Conservation (phyloP, 805 yeast genomes). For the Jamesozyma piceae region DNA sequence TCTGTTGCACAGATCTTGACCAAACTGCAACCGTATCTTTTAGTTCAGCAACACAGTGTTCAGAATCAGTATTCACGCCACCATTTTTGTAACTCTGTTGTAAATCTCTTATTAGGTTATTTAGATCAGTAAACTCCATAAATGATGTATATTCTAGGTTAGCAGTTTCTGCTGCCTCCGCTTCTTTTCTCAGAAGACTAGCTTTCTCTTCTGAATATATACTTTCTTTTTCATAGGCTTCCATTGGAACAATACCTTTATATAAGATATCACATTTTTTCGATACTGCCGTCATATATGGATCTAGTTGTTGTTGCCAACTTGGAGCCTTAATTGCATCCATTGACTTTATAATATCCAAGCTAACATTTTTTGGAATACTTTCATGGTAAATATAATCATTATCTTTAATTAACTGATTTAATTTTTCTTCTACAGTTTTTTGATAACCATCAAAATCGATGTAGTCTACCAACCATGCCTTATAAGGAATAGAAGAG, state of each 20-base stretch:
- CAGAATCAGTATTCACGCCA: slow-evolving; percentile 14
- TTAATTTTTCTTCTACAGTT: slow-evolving; percentile 30
- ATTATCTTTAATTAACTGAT: slow-evolving; percentile 61
- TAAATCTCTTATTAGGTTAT: slow-evolving; percentile 50
- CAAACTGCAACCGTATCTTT: slow-evolving; percentile 27
- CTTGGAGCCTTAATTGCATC: slow-evolving; percentile 62
- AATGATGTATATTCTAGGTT: slow-evolving; percentile 72
- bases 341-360: slow-evolving; percentile 35
- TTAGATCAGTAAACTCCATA: slow-evolving; percentile 71
- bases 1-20: slow-evolving; percentile 21
- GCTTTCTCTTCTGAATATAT: slow-evolving; percentile 87
- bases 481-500: slow-evolving; percentile 24
- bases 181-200: slow-evolving; percentile 57
- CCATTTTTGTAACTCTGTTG: slow-evolving; percentile 31
- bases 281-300: slow-evolving; percentile 32
- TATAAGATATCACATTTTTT: slow-evolving; percentile 46
- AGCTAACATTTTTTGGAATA: slow-evolving; percentile 45
- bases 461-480: slow-evolving; percentile 29
- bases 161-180: slow-evolving; percentile 67
- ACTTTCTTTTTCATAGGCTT: slow-evolving; percentile 80
- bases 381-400: slow-evolving; percentile 80
- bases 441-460: slow-evolving; percentile 29
- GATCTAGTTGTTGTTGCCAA: slow-evolving; percentile 48
- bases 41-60: slow-evolving; percentile 21
- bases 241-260: slow-evolving; percentile 72